Evolutionary conservation across 2,329 filamentous ascomycete species (phyloP).

Genomic region (Lecanicillium sp.): DNA sequence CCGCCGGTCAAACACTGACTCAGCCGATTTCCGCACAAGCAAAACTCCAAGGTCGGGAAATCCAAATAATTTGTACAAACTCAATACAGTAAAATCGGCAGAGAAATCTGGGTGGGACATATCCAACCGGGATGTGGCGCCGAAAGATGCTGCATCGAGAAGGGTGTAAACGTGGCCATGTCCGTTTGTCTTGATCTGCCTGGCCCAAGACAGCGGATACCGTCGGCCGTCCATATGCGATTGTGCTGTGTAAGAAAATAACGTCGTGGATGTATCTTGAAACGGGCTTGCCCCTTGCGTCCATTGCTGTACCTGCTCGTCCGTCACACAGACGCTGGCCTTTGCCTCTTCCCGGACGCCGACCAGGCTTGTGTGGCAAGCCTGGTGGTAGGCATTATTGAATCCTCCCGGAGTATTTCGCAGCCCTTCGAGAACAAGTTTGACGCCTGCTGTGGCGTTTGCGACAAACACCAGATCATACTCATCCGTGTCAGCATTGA

Average conservation of each 20-base stretch:
- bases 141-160: conserved; percentile 77
- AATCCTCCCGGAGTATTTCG: conserved; percentile 65
- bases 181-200: conserved; percentile 33
- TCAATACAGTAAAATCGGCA: conserved; percentile 82
- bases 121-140: conserved; percentile 70
- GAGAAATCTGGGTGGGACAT: conserved; percentile 54
- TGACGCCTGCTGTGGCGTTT: conserved; percentile 87
- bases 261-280: conserved; percentile 25
- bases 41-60: conserved; percentile 87
- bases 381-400: conserved; percentile 74
- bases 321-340: conserved; percentile 59
- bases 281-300: conserved; percentile 37
- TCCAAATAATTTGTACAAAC: conserved; percentile 97
- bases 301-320: conserved; percentile 61
- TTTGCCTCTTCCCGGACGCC: conserved; percentile 69
- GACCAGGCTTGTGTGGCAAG: conserved; percentile 81
- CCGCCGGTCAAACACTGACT: conserved; percentile 56
- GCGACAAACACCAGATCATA: conserved; percentile 90
- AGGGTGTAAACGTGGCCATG: conserved; percentile 53
- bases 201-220: conserved; percentile 65
- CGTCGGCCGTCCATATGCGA: conserved; percentile 86
- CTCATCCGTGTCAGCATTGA: conserved; percentile 71
- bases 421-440: conserved; percentile 75
- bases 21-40: conserved; percentile 69
- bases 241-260: conserved; percentile 82